These are phyloP conservation scores for Aureobasidium sp. DNA, from an alignment of 2,329 filamentous ascomycete genomes.

Conservation along the genomic window DNA sequence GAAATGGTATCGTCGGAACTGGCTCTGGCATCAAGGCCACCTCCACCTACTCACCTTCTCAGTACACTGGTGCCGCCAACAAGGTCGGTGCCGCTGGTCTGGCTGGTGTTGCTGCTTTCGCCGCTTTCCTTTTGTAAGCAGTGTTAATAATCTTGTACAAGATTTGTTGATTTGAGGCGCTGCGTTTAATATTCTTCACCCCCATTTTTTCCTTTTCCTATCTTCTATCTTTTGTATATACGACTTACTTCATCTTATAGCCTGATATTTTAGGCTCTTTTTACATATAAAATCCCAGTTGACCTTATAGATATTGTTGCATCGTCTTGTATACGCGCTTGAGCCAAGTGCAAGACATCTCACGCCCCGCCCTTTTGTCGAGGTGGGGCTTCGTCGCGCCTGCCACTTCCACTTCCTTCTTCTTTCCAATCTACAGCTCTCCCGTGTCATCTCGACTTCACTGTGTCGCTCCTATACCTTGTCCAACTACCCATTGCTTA, in stretches of 20 bases:
- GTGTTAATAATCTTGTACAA: not conserved
- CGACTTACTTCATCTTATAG: not conserved
- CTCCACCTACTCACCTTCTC: not conserved
- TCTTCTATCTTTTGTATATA: slow-evolving; percentile 8
- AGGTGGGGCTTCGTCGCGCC: not conserved
- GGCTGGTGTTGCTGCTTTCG: slow-evolving; percentile 8
- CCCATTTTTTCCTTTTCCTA: not conserved
- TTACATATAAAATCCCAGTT: not conserved
- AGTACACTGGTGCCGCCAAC: slow-evolving; percentile 12
- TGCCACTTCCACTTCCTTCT: not conserved
- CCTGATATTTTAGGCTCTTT: not conserved
- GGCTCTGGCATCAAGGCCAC: slow-evolving; percentile 4
- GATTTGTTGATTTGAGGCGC: slow-evolving; percentile 1
- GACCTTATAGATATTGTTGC: not conserved
- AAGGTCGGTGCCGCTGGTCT: slow-evolving; percentile 6
- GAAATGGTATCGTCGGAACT: not conserved
- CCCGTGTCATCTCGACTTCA: not conserved
- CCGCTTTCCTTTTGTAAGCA: slow-evolving; percentile 10
- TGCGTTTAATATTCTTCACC: not conserved
- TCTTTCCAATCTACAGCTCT: not conserved
- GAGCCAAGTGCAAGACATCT: not conserved
- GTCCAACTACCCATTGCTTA: not conserved
- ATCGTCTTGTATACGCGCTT: not conserved
- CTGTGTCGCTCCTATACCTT: not conserved
- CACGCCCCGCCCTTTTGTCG: not conserved